Base-by-base conservation (phyloP, 192 early-diverging fungal species). In the Podila minutissima region DNA sequence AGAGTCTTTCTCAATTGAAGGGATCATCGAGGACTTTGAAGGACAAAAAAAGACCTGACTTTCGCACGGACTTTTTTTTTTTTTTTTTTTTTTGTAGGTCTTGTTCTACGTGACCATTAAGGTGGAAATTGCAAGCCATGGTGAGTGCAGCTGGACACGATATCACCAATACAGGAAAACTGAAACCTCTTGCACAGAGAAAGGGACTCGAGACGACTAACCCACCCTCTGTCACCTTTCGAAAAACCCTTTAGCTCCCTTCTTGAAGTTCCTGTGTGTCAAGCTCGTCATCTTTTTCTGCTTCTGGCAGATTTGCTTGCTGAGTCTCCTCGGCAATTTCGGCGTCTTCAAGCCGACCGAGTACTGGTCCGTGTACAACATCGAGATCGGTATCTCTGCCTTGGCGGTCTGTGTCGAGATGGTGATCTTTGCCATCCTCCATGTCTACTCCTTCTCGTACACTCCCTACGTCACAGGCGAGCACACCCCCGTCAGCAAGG, bases 91-190 rank as follows among this genome's bases (percentile, higher is more conserved):
- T n/a, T n/a, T n/a, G n/a, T n/a, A 55, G 53, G 53, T 94, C 13
- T 62, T 88, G 29, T 75, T 92, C 55, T 92, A 93, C 66, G 62
- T 89, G 19, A 89, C 86, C 32, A 88, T 94, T 68, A 88, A 89
- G 65, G 73, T 83, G 1, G 87, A 87, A 61, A 87, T 90, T 70
- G 64, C 64, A 22, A 83, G 88, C 10, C 61, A 90, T 41, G 86
- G 77, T 81, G 73, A 8, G 70, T 85, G 37, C 86, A 89, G 26
- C 61, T 90, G 20, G 62, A 74, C 64, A 83, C 17, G 7, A 2
- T 11, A 15, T 46, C 24, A 5, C 51, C n/a, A 20, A 49, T 24
- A 12, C 37, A 65, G 9, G 33, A 33, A 33, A 2, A 7, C 33
- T 28, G 9, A 28, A 37, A 28, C 59, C 59, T 53, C n/a, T 5